Evolutionary conservation across 345 rosid genomes (phyloP), one percentile per base, ranked within the genome.

Genomic region (Excoecaria agallocha): DNA sequence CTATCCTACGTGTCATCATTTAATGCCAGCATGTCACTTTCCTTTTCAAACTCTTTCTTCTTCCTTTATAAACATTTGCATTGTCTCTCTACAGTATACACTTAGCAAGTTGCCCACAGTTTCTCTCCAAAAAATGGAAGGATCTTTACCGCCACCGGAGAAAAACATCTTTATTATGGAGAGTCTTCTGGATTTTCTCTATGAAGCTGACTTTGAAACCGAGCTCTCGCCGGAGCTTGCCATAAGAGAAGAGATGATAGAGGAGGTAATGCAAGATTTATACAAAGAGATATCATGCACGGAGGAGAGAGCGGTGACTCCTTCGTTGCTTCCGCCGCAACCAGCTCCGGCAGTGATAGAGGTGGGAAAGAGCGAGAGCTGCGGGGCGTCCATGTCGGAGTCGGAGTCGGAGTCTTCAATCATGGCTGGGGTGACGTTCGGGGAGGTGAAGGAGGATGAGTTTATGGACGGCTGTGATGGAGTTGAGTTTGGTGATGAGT

Each of bases 261-360:
- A 82, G 77, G 81, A 74, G 76, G 79, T 84, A 60, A 84, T 86
- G 87, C 77, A 41, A 63, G 87, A 86, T 76, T 70, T 84, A 39
- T 82, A 86, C 73, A 79, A 59, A 56, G 89, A 82, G 86, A 80
- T 86, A 54, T 55, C 74, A 10, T 60, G 50, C 62, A 61, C 59
- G 2, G 69, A 64, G 16, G n/a, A 48, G 61, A 6, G 61, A 41
- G 30, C 15, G 0, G 66, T 11, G 12, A 37, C 70, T 6, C 50
- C 75, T 12, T 38, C 59, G 13, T 41, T 9, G 6, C 39, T 17
- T 30, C 6, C n/a, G 41, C 55, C 64, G 8, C 35, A 30, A 5
- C 59, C 75, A 12, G 35, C 77, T 5, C 45, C 25, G 22, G 16
- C 54, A 15, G 30, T 71, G 63, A 58, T 25, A 12, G 64, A 16